Evolutionary conservation across 2,329 filamentous ascomycete genomes (phyloP).

Genomic region (Dryadomyces quercus-mongolicae): DNA sequence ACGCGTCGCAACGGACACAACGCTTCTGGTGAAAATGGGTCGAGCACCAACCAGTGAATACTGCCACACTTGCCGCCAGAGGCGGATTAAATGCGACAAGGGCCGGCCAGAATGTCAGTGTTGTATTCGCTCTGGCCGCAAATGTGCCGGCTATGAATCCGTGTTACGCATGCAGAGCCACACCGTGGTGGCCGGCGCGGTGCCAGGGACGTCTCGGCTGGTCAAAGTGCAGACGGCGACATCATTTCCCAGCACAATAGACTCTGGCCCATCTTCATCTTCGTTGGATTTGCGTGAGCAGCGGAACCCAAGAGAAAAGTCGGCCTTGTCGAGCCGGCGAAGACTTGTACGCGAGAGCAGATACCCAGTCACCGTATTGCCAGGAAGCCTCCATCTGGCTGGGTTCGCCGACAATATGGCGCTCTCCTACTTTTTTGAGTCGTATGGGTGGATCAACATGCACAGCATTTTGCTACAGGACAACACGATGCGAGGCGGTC

Average conservation of each 20-base stretch:
- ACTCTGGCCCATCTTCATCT: no score
- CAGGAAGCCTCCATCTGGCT: slow-evolving; percentile 9
- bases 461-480: slow-evolving; percentile 17
- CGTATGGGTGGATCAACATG: slow-evolving; percentile 19
- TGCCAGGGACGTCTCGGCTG: slow-evolving; percentile 14
- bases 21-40: slow-evolving; percentile 11
- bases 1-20: neutral
- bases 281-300: no score
- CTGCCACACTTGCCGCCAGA: slow-evolving; percentile 17
- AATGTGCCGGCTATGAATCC: slow-evolving; percentile 16
- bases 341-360: no score
- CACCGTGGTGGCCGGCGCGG: slow-evolving; percentile 13
- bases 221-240: slow-evolving; percentile 13
- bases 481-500: slow-evolving; percentile 10
- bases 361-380: neutral
- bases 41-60: slow-evolving; percentile 17
- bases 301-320: no score
- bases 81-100: slow-evolving; percentile 18
- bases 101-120: slow-evolving; percentile 14
- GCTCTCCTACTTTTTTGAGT: slow-evolving; percentile 16
- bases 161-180: slow-evolving; percentile 17
- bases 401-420: slow-evolving; percentile 17
- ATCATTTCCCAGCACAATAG: slow-evolving; percentile 8
- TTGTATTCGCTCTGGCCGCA: slow-evolving; percentile 14
- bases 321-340: no score